These are phyloP conservation scores for Talaromyces sp. DNA, from an alignment of 2,329 filamentous ascomycete genomes.

Conservation along the genomic window DNA sequence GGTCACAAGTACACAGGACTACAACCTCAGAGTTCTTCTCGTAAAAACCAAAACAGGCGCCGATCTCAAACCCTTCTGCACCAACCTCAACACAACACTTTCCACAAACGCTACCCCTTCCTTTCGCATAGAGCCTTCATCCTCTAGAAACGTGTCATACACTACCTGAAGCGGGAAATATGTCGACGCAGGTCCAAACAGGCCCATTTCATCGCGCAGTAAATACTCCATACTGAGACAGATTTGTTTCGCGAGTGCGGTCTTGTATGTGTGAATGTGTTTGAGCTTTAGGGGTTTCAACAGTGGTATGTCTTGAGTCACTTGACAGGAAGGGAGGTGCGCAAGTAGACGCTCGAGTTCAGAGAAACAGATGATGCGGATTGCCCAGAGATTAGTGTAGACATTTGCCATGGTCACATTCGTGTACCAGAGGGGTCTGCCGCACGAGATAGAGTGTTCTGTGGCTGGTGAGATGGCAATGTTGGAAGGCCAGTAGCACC, in stretches of 20 bases:
- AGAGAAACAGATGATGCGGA: conserved; percentile 35
- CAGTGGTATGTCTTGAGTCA: neutral
- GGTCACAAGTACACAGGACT: neutral
- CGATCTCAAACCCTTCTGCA: conserved; percentile 21
- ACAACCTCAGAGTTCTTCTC: neutral
- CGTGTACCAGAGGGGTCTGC: conserved; percentile 29
- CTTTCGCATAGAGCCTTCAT: neutral
- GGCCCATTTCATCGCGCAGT: conserved; percentile 38
- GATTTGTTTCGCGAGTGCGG: conserved; percentile 27
- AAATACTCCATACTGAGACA: conserved; percentile 39
- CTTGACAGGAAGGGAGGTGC: neutral
- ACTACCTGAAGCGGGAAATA: conserved; percentile 29
- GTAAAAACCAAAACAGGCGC: conserved; percentile 17
- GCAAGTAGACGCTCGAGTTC: conserved; percentile 27
- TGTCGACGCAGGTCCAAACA: conserved; percentile 39
- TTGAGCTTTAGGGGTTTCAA: neutral
- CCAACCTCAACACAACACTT: conserved; percentile 17
- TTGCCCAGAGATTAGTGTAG: conserved; percentile 39
- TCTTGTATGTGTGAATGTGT: neutral
- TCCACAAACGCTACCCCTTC: neutral
- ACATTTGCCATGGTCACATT: conserved; percentile 39
- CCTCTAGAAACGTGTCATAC: conserved; percentile 15
- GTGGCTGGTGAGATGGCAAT: neutral
- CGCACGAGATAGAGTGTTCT: neutral
- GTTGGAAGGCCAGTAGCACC: neutral